Base-by-base conservation (phyloP, 345 rosid species). In the Camelina laxa region DNA sequence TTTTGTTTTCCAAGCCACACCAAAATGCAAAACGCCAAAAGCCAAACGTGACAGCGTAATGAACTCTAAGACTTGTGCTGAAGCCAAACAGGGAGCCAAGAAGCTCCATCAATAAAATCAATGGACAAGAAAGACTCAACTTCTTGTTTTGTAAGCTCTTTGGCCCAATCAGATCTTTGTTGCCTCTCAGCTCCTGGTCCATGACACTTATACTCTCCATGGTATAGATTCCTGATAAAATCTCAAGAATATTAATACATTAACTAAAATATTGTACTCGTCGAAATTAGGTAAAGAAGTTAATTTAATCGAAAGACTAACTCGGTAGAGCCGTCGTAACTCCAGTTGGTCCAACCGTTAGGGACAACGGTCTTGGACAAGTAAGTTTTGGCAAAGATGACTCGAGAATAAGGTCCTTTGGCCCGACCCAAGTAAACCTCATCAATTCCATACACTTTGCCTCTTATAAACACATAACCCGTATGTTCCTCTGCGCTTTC, bases 321-420 rank as follows among this genome's bases (percentile, higher is more conserved):
- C 96, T 88, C 61, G 3, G 95, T 77, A 2, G 74, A 59, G 64
- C 93, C 93, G 0, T 30, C 22, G 63, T 80, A 90, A 79, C 96
- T 90, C 96, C 98, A 90, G 38, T 89, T 89, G 35, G 95, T 90
- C 98, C 96, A 91, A 20, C 96, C 97, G 0, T 70, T 30, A 3
- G 95, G 88, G 6, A 83, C 90, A 31, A 88, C 79, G 58, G 96
- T 81, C 75, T 63, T 91, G 1, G 96, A 94, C 75, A 91, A 82
- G 84, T 88, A 90, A 14, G 86, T 78, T 62, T 85, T 68, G 19
- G 93, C 90, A 57, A 90, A 88, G 12, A 87, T 48, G 5, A 85
- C 90, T 44, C 93, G 82, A 39, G 96, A 94, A 74, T 74, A 84
- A 12, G 93, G 82, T 20, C 96, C 97, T 78, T 88, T 90, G 31